Percentiles rank a stretch among this genome's conserved stretches.
phyloP scores from a whole-genome alignment of 345 rosid genomes.

The Theobroma cacao region DNA sequence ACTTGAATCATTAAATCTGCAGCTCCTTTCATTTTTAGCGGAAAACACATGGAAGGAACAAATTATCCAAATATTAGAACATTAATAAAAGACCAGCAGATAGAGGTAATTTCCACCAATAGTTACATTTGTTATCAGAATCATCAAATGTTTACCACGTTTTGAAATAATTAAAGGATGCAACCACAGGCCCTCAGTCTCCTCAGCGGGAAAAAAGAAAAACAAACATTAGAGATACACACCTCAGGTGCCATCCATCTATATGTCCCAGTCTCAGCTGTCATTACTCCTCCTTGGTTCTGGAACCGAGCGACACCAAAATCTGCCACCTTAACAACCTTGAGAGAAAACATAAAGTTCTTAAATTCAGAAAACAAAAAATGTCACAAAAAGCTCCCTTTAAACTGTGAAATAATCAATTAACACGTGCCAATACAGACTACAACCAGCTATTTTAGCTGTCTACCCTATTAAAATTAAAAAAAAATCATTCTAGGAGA shows the following conservation, averaged over 20 bases:
- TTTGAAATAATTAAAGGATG: neutral
- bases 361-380: neutral
- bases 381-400: neutral
- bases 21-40: neutral
- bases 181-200: neutral
- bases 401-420: neutral
- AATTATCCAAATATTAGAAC: conserved; percentile 2
- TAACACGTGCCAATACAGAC: neutral
- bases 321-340: conserved; percentile 81
- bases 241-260: conserved; percentile 97
- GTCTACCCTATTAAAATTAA: conserved; percentile 15
- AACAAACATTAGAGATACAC: conserved; percentile 15
- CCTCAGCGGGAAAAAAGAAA: neutral
- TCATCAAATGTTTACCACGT: neutral
- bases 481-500: neutral
- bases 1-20: neutral
- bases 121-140: neutral
- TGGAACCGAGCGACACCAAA: conserved; percentile 82
- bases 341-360: conserved; percentile 18
- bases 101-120: neutral
- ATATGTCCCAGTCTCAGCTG: conserved; percentile 83
- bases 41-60: neutral
- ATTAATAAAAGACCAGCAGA: neutral
- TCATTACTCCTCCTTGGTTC: conserved; percentile 66
- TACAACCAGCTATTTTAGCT: neutral